Conservation (phyloP, 192 early-diverging fungal genomes). For the Oehlia diaphana region DNA sequence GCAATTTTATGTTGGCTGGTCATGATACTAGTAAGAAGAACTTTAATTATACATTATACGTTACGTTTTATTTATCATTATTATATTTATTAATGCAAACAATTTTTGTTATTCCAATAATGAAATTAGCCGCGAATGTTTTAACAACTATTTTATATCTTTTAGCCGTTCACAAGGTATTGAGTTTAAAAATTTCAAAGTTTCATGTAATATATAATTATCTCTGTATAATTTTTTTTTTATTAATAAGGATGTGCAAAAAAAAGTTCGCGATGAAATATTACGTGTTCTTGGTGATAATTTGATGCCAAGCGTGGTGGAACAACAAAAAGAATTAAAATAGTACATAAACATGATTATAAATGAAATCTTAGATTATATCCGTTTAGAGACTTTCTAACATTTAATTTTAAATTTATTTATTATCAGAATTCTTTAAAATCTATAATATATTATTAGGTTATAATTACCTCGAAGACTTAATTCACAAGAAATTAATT, state of each 20-base stretch:
- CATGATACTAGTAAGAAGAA: not conserved
- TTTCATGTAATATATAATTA: not conserved
- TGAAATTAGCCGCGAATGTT: not conserved
- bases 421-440: not conserved
- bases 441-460: not conserved
- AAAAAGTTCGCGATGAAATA: not conserved
- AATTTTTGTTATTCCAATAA: not conserved
- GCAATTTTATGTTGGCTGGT: not conserved
- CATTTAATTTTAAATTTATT: not conserved
- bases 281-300: not conserved
- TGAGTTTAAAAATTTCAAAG: not conserved
- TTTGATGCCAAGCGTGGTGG: not conserved
- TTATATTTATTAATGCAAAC: not conserved
- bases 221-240: too few relatives aligned
- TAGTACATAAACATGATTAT: not conserved
- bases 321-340: not conserved
- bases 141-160: not conserved
- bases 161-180: constrained; percentile 2
- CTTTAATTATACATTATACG: not conserved
- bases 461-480: not conserved
- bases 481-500: not conserved
- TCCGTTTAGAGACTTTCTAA: not conserved
- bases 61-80: not conserved
- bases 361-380: not conserved
- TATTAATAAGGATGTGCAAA: not conserved